phyloP scores from a whole-genome alignment of 2,329 filamentous ascomycete species.

The Neodidymelliopsis sp. region DNA sequence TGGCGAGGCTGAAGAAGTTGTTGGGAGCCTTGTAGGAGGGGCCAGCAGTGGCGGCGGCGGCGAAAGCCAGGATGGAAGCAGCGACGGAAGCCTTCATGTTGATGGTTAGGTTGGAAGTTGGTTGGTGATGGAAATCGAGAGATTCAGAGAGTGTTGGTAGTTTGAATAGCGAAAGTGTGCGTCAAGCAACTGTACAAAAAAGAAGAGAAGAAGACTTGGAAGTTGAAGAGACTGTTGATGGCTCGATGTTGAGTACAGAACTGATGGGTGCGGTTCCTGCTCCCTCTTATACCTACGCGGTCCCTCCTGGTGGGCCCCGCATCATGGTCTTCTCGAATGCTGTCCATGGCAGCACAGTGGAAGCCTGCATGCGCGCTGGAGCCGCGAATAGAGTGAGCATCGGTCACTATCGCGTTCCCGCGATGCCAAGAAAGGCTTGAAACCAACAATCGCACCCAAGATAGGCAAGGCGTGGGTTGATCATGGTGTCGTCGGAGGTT shows the following conservation, averaged over 20 bases:
- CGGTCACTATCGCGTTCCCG: constrained; percentile 1
- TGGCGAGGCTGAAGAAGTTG: constrained; percentile 27
- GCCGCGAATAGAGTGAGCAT: constrained; percentile 7
- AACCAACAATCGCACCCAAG: constrained; percentile 12
- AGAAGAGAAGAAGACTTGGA: constrained; percentile 17
- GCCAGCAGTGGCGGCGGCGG: constrained; percentile 27
- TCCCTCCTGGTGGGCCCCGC: background rate
- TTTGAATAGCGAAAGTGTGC: constrained; percentile 31
- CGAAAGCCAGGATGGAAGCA: constrained; percentile 32
- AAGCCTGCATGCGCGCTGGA: background rate
- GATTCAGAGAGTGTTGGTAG: constrained; percentile 21
- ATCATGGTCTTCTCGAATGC: constrained; percentile 10
- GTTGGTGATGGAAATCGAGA: constrained; percentile 10
- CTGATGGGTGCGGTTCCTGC: constrained; percentile 4
- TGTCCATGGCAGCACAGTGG: constrained; percentile 10
- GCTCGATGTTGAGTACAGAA: constrained; percentile 28
- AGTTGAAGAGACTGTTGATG: constrained; percentile 26
- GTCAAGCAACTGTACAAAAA: constrained; percentile 28
- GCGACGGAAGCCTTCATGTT: constrained; percentile 36
- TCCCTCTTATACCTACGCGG: constrained; percentile 23
- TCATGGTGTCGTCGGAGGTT: constrained; percentile 13
- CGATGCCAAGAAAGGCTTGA: constrained; percentile 11
- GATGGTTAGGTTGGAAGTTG: constrained; percentile 13
- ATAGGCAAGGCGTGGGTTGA: constrained; percentile 17
- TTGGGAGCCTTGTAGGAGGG: constrained; percentile 24